A percentile compares a stretch with the other conserved stretches of the same genome.
Evolutionary conservation across 106 monocot species (phyloP).

Genomic region (Dendrobium huoshanense): DNA sequence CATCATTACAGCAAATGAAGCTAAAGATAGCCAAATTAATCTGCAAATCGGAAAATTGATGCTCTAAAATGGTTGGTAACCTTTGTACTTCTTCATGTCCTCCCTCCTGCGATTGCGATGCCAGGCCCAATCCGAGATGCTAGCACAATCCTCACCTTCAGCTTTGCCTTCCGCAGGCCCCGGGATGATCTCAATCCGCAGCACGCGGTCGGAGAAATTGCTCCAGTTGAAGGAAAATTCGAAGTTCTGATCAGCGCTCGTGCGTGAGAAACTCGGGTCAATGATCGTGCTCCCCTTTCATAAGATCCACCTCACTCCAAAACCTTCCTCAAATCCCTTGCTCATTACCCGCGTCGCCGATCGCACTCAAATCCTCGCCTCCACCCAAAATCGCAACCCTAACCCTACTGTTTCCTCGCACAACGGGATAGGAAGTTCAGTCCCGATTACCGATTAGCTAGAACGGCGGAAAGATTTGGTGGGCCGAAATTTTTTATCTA

Average conservation of each 20-base stretch:
- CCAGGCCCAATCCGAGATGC: constrained; percentile 67
- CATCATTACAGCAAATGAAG: background rate
- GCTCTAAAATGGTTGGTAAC: constrained; percentile 13
- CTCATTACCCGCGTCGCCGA: background rate
- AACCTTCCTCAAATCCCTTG: background rate
- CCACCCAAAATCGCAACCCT: background rate
- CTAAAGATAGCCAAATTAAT: background rate
- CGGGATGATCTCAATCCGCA: constrained; percentile 85
- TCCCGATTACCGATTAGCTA: background rate
- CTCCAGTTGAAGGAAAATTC: constrained; percentile 93
- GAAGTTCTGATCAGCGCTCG: constrained; percentile 46
- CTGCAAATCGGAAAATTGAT: background rate
- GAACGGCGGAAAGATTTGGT: no score
- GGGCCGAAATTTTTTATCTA: no score
- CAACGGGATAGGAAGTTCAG: no score
- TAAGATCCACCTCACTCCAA: background rate
- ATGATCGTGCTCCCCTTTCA: constrained; percentile 13
- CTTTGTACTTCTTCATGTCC: constrained; percentile 64
- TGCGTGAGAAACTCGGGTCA: constrained; percentile 36
- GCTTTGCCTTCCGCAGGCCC: constrained; percentile 42
- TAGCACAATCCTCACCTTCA: constrained; percentile 38
- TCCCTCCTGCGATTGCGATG: constrained; percentile 76
- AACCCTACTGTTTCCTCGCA: background rate
- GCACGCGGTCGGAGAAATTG: constrained; percentile 87
- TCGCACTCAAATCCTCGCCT: background rate